phyloP scores from a whole-genome alignment of 1,284 basidiomycete species.

The Clitocybe nebularis region DNA sequence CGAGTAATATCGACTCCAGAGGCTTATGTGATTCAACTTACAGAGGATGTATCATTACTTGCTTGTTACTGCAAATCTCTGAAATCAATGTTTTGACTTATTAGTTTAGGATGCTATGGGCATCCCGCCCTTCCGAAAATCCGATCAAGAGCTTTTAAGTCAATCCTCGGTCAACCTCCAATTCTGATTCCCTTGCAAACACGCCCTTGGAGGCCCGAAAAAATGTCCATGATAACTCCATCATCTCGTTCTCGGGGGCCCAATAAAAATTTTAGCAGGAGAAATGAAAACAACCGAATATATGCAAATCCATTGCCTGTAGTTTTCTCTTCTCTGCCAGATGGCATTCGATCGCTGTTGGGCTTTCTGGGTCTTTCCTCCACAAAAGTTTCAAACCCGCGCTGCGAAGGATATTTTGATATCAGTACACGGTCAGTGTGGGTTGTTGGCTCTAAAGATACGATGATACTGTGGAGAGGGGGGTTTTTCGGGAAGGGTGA shows the following conservation, averaged over 20 bases:
- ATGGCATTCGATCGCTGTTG: slow-evolving; percentile 40
- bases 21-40: too few species aligned
- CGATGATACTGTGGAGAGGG: slow-evolving; percentile 75
- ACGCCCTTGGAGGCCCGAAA: too few species aligned
- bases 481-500: slow-evolving; percentile 99
- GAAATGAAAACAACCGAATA: slow-evolving; percentile 60
- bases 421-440: slow-evolving; percentile 74
- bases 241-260: slow-evolving; percentile 31
- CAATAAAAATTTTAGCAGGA: slow-evolving; percentile 48
- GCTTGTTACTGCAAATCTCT: too few species aligned
- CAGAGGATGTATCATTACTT: too few species aligned
- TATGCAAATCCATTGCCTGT: slow-evolving; percentile 66
- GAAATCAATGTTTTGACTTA: slow-evolving; percentile 2
- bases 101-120: background rate
- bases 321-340: slow-evolving; percentile 42
- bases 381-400: slow-evolving; percentile 51
- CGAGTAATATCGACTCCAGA: too few species aligned
- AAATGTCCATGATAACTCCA: slow-evolving; percentile 47
- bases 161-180: too few species aligned
- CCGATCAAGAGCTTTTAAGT: too few species aligned
- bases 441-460: slow-evolving; percentile 62
- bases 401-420: slow-evolving; percentile 72
- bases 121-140: too few species aligned
- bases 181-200: background rate
- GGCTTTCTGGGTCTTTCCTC: slow-evolving; percentile 52